phyloP scores from a whole-genome alignment of 2,329 filamentous ascomycete species.

The Emmonsia crescens region DNA sequence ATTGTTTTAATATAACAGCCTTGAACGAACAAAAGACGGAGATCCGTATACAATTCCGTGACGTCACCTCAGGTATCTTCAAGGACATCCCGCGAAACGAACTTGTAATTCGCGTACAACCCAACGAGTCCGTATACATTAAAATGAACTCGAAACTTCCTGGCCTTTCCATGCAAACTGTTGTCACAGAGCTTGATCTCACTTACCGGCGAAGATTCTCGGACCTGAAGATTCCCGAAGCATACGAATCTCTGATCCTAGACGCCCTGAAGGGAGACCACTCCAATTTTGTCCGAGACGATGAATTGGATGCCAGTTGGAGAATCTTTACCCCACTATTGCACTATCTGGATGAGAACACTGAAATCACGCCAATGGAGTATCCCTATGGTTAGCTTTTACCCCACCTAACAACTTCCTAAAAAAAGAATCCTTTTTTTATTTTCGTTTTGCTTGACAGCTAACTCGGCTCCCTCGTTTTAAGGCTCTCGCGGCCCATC shows the following conservation, averaged over 20 bases:
- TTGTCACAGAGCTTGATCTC: constrained; percentile 94
- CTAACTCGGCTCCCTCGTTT: constrained; percentile 4
- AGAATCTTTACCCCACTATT: constrained; percentile 95
- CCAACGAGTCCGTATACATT: constrained; percentile 98
- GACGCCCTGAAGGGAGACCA: constrained; percentile 98
- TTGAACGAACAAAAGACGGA: constrained; percentile 99
- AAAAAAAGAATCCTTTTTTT: neutral
- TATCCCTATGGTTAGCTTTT: constrained; percentile 86
- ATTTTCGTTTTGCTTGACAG: neutral
- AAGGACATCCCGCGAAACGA: constrained; percentile 99
- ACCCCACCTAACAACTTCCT: neutral
- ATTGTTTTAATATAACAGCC: constrained; percentile 37
- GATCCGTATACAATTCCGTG: constrained; percentile 98
- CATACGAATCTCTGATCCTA: constrained; percentile 93
- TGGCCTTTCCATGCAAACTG: constrained; percentile 97
- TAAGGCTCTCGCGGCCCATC: constrained; percentile 90
- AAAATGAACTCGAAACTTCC: constrained; percentile 99
- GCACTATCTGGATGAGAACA: constrained; percentile 97
- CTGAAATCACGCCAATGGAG: constrained; percentile 98
- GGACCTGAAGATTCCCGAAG: constrained; percentile 97
- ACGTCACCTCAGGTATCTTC: constrained; percentile 98
- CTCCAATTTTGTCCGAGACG: constrained; percentile 97
- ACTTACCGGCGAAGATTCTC: constrained; percentile 98
- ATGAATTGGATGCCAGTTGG: constrained; percentile 96
- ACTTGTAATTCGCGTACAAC: constrained; percentile 97